These are phyloP conservation scores for Naganishia friedmannii DNA, from an alignment of 768 basidiomycete species.

Conservation along the genomic window DNA sequence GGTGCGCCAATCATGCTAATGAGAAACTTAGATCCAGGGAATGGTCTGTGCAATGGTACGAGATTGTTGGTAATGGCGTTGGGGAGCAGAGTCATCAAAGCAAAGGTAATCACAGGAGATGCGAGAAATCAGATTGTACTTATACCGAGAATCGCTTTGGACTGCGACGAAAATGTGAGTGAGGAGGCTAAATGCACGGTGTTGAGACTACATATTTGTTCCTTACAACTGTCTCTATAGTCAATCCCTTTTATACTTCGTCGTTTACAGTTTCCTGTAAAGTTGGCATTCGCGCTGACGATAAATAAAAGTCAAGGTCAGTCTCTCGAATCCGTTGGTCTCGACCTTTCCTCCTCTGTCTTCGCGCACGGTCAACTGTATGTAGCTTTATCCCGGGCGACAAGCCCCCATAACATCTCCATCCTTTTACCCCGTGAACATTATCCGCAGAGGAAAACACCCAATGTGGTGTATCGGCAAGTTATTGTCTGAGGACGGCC, in stretches of 20 bases:
- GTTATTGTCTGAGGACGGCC: neutral
- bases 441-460: neutral
- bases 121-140: slow-evolving; percentile 38
- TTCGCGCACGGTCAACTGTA: slow-evolving; percentile 58
- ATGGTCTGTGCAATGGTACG: slow-evolving; percentile 56
- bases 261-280: slow-evolving; percentile 55
- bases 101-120: neutral
- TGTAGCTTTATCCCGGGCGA: slow-evolving; percentile 55
- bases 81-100: slow-evolving; percentile 48
- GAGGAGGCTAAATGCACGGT: too few relatives aligned
- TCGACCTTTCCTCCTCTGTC: slow-evolving; percentile 53
- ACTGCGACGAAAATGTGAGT: neutral
- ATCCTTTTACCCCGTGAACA: slow-evolving; percentile 39
- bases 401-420: slow-evolving; percentile 45
- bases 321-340: slow-evolving; percentile 55
- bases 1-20: slow-evolving; percentile 55
- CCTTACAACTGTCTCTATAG: neutral
- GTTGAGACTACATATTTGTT: too few relatives aligned
- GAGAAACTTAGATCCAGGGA: slow-evolving; percentile 53
- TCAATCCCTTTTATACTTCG: slow-evolving; percentile 39
- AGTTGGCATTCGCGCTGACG: slow-evolving; percentile 57
- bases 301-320: slow-evolving; percentile 60
- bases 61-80: slow-evolving; percentile 45
- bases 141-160: slow-evolving; percentile 54
- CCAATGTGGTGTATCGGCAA: neutral